Conservation (phyloP, 2,329 filamentous ascomycete genomes). For the Sporothrix mexicana region DNA sequence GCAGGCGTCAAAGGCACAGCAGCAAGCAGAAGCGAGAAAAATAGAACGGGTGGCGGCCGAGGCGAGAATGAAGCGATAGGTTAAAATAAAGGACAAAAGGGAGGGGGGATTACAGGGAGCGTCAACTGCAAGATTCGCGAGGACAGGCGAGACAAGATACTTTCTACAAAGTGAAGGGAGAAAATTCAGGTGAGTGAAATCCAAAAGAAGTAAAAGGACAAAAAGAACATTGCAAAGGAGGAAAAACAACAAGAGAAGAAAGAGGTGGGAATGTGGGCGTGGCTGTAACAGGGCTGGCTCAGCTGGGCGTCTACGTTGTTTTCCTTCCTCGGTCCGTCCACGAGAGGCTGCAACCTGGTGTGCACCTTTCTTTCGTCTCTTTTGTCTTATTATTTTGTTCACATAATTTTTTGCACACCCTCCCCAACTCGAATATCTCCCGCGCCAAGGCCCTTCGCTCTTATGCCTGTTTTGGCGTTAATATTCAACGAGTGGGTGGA, state of each 20-base stretch:
- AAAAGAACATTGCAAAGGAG: background rate
- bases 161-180: background rate
- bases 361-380: background rate
- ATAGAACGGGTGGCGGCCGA: background rate
- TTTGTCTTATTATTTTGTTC: background rate
- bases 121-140: slow-evolving; percentile 21
- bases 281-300: background rate
- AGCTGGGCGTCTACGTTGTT: background rate
- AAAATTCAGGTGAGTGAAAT: background rate
- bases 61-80: background rate
- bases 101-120: background rate
- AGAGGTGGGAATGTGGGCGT: background rate
- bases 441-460: background rate
- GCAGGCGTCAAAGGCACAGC: background rate
- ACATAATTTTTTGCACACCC: background rate
- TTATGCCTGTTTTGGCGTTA: background rate
- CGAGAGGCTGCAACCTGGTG: background rate
- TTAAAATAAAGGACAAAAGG: no score
- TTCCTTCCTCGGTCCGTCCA: background rate
- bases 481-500: background rate
- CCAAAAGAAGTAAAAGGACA: background rate
- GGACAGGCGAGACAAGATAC: background rate
- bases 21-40: background rate
- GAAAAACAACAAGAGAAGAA: background rate
- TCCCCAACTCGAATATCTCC: background rate